Evolutionary conservation across 495 filamentous ascomycete species (phyloP), one percentile per base, ranked within the genome.

Genomic region (Oleoguttula mirabilis): DNA sequence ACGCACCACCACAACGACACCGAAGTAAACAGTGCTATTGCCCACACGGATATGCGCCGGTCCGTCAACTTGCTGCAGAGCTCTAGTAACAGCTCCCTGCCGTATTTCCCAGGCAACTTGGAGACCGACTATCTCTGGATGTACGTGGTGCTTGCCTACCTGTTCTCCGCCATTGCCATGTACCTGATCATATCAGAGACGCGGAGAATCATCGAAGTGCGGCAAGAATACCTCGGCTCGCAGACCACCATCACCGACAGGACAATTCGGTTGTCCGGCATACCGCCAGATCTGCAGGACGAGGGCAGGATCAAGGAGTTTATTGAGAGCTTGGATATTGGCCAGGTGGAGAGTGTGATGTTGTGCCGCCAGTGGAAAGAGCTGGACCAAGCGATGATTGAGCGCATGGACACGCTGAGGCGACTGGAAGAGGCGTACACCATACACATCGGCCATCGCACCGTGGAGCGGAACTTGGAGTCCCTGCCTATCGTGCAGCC

Each of bases 181-280:
- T 94, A 84, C 54, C 67, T 94, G 50, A 74, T 94, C 51, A 66
- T 88, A 21, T 72, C 70, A 12, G 78, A 93, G 60, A 95, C 92
- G 1, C 69, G 76, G 44, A 79, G 75, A 40, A 77, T 99, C 20
- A 88, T 96, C 43, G 71, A 76, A 32, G 70, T 85, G 21, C 73
- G 92, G 16, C 92, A 99, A 57, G 76, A 84, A 32, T 96, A 95
- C 56, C 74, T 99, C 16, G 90, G 88, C 1, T 83, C 77, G 22
- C 88, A 95, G 58, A 87, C 82, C 7, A 95, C 88, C 16, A 75
- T 94, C 27, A 96, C 92, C 2, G 88, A 95, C 61, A 79, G 88
- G 25, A 99, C 92, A 0, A 83, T 99, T 56, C 78, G 83, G 3
- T 63, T 99, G 8, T 88, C 90, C 1, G 88, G 87, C 2, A 87